These are phyloP conservation scores for Amphirosellinia nigrospora DNA, from an alignment of 495 filamentous ascomycete species.

Conservation along the genomic window DNA sequence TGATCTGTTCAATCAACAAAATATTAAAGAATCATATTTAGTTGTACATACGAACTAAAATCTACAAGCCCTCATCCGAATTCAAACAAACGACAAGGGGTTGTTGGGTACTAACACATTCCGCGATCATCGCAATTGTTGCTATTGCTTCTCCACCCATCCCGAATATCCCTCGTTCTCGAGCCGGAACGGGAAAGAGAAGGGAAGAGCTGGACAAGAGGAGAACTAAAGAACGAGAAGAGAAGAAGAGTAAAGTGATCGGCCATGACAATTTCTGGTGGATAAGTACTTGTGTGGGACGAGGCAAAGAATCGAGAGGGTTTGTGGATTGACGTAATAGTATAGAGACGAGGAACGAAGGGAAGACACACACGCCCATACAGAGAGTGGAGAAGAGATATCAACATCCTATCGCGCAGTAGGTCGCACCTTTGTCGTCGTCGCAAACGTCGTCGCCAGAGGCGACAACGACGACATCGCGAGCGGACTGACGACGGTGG, in stretches of 20 bases:
- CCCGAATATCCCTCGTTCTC: not conserved
- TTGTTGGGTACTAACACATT: not conserved
- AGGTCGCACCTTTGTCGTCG: conserved; percentile 8
- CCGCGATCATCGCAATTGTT: not conserved
- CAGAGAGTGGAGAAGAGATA: not conserved
- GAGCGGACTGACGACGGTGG: not conserved
- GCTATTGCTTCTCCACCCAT: not conserved
- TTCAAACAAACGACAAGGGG: not conserved
- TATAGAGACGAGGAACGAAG: too few species aligned
- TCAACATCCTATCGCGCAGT: not conserved
- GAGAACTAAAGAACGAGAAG: too few species aligned
- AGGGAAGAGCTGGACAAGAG: too few species aligned
- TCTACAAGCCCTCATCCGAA: not conserved
- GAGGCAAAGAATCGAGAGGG: too few species aligned
- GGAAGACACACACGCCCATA: not conserved
- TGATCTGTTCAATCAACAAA: not conserved
- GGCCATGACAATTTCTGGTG: too few species aligned
- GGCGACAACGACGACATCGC: not conserved
- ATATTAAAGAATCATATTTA: not conserved
- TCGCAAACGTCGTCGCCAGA: not conserved
- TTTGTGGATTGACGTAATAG: too few species aligned
- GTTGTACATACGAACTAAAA: not conserved
- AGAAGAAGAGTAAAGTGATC: too few species aligned
- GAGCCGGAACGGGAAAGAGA: too few species aligned
- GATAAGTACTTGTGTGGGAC: too few species aligned